Base-by-base conservation (phyloP, 768 basidiomycete genomes). In the Gyrodon lividus region DNA sequence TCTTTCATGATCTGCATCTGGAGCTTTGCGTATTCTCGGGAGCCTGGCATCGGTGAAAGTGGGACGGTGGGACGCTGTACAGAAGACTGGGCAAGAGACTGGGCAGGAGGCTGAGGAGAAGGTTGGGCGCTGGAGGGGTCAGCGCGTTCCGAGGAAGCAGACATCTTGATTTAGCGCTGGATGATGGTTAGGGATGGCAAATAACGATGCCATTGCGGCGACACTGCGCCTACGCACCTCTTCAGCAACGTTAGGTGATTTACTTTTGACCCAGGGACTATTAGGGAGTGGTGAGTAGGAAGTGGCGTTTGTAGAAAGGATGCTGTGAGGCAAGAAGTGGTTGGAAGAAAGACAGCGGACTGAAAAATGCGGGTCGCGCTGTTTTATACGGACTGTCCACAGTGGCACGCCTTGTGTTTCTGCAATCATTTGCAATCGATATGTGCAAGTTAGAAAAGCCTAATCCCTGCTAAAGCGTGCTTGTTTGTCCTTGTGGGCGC, bases 401-500 rank as follows among this genome's bases (percentile, higher is more conserved):
- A 61, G 65, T 65, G 65, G 61, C 57, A 54, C n/a, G n/a, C 53
- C 45, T 51, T 54, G 61, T 53, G 42, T 57, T 55, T 43, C 51
- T 51, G 52, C 24, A 44, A 63, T 60, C 67, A 70, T 70, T 63
- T 38, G 48, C 51, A 60, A 71, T 69, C 61, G 59, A 64, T 68
- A 60, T 65, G 57, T 65, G 59, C 54, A 50, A 48, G 43, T 24
- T n/a, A 40, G 47, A 30, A 41, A 19, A 35, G 30, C 14, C 42
- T 19, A 42, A 51, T 43, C 58, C 43, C 51, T 31, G 71, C 68
- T 54, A 70, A 63, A 69, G 66, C 64, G 60, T 65, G 46, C 49
- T 74, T 74, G 74, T 76, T 74, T 74, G 74, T 72, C 70, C 72
- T 69, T 74, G 73, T 74, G 72, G 74, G 73, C 60, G 72, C 70